Conservation (phyloP, 2,329 filamentous ascomycete species). For the Sporothrix mexicana region DNA sequence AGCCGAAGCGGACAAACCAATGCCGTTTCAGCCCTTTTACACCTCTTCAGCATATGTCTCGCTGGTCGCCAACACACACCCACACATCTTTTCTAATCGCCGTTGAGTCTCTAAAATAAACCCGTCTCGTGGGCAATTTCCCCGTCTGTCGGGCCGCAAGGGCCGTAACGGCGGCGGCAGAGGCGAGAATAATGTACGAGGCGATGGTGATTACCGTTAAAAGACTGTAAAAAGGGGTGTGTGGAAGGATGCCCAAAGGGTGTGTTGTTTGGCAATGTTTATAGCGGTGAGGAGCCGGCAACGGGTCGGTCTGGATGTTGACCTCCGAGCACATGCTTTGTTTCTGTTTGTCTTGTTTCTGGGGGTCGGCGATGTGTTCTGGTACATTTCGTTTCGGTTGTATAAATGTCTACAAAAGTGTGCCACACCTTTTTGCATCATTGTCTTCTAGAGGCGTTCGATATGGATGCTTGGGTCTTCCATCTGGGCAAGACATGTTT, state of each 20-base stretch:
- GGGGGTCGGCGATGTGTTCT: slow-evolving; percentile 1
- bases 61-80: background rate
- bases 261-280: slow-evolving; percentile 18
- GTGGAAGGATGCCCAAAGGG: background rate
- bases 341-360: background rate
- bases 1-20: background rate
- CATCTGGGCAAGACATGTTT: slow-evolving; percentile 26
- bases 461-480: background rate
- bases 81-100: background rate
- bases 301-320: background rate
- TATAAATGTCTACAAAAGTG: no score
- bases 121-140: background rate
- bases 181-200: background rate
- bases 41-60: background rate
- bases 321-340: slow-evolving; percentile 8
- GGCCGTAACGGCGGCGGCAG: slow-evolving; percentile 7
- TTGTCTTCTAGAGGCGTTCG: slow-evolving; percentile 17
- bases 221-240: background rate
- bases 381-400: no score
- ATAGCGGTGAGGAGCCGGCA: slow-evolving; percentile 13
- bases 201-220: no score
- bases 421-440: slow-evolving; percentile 6
- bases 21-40: background rate
- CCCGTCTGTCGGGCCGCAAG: slow-evolving; percentile 25
- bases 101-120: background rate